Evolutionary conservation across 768 basidiomycete genomes (phyloP).

Genomic region (Mycena epipterygia): DNA sequence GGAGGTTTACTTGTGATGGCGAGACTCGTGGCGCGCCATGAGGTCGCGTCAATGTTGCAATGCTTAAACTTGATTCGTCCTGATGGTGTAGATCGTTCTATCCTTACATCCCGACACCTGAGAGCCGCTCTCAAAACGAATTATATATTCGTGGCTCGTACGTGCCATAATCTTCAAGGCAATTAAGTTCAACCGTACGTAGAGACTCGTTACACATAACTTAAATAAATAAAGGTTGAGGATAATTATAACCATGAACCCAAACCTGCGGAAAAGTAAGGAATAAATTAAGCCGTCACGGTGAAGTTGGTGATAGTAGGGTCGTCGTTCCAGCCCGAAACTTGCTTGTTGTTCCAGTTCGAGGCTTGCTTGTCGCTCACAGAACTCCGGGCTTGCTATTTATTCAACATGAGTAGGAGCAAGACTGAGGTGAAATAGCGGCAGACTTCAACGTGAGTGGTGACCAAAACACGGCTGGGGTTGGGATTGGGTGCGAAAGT

Average conservation of each 20-base stretch:
- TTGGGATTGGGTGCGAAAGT: conserved; percentile 31
- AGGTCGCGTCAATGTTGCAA: conserved; percentile 7
- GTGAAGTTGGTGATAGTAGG: not conserved
- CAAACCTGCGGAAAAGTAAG: not conserved
- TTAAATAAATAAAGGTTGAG: not conserved
- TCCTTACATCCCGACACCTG: not conserved
- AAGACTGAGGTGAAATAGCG: not conserved
- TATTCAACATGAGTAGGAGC: not conserved
- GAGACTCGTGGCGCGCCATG: too few relatives aligned
- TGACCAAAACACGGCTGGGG: conserved; percentile 19
- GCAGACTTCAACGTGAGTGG: conserved; percentile 28
- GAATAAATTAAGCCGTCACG: conserved; percentile 19
- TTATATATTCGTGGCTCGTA: not conserved
- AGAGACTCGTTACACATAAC: too few relatives aligned
- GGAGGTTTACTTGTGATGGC: not conserved
- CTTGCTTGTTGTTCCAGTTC: conserved; percentile 6
- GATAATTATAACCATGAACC: not conserved
- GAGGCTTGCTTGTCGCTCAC: conserved; percentile 4
- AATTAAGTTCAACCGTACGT: too few relatives aligned
- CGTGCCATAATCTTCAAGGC: too few relatives aligned
- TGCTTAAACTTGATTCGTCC: not conserved
- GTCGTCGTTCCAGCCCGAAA: conserved; percentile 11
- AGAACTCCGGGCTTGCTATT: too few relatives aligned
- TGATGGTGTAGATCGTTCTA: not conserved
- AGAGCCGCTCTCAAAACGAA: not conserved